Conservation (phyloP, 2,329 filamentous ascomycete genomes). For the Penicillium freii region DNA sequence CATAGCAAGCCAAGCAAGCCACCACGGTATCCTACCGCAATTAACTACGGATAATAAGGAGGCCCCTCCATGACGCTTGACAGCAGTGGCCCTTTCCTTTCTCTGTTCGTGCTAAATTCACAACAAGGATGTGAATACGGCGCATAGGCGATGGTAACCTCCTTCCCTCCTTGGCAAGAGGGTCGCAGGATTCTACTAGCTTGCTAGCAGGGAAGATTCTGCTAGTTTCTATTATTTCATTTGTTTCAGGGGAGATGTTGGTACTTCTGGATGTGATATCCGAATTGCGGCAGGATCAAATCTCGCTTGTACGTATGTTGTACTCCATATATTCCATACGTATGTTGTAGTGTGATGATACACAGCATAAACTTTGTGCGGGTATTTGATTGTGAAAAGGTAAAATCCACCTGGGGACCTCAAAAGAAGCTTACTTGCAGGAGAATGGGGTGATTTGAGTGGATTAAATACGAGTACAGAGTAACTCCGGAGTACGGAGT, state of each 20-base stretch:
- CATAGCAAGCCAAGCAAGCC: slow-evolving; percentile 4
- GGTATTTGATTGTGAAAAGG: neutral
- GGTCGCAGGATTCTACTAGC: neutral
- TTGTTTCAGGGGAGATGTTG: neutral
- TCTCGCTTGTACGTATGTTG: neutral
- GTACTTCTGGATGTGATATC: neutral
- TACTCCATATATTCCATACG: neutral
- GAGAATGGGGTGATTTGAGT: neutral
- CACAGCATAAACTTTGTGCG: neutral
- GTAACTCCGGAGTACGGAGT: too few relatives aligned
- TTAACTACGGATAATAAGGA: neutral
- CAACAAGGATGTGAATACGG: neutral
- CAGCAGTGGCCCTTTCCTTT: too few relatives aligned
- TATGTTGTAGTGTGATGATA: neutral
- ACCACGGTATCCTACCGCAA: neutral
- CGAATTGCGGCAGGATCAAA: neutral
- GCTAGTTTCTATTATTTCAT: neutral
- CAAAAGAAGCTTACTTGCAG: neutral
- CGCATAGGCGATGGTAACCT: neutral
- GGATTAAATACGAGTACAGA: neutral
- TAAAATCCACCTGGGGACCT: neutral
- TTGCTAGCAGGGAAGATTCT: neutral
- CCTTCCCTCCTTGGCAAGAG: neutral
- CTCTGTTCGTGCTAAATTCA: neutral
- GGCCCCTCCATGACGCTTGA: neutral